Conservation (phyloP, 768 basidiomycete genomes). For the Podaxis pistillaris region DNA sequence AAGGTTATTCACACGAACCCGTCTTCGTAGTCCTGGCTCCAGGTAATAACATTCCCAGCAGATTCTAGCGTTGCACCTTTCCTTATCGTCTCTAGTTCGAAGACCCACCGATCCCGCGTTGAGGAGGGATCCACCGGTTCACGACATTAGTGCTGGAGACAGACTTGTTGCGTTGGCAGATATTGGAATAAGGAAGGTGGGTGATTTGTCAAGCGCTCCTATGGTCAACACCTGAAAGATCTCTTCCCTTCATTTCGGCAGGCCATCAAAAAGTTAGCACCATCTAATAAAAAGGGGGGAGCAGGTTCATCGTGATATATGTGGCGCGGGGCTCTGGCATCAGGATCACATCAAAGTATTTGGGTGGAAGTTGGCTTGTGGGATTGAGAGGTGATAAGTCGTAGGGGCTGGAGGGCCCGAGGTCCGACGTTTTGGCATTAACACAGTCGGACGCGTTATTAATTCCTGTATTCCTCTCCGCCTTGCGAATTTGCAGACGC, state of each 20-base stretch:
- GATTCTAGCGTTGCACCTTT: neutral
- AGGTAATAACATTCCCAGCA: neutral
- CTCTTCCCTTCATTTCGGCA: neutral
- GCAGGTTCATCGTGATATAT: neutral
- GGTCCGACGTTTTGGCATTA: no score
- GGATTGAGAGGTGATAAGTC: neutral
- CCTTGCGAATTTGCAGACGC: no score
- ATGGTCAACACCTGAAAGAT: neutral
- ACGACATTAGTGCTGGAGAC: slow-evolving; percentile 15
- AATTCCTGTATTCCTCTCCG: no score
- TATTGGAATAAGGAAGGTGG: slow-evolving; percentile 5
- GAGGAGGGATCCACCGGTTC: slow-evolving; percentile 6
- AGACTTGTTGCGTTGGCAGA: slow-evolving; percentile 10
- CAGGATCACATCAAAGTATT: neutral
- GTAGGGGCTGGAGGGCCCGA: neutral
- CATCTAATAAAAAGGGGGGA: neutral
- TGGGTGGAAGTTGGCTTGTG: neutral
- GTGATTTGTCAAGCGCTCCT: neutral
- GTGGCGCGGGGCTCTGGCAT: neutral
- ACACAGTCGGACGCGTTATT: no score
- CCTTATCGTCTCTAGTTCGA: neutral
- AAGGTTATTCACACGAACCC: slow-evolving; percentile 4
- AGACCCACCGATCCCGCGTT: neutral
- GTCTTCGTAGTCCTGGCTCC: neutral
- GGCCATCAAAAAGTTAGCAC: slow-evolving; percentile 3